Percentiles rank a stretch among this genome's conserved stretches.
These are phyloP conservation scores for Coffea canephora DNA, from an alignment of 257 asterid genomes.

Conservation along the genomic window DNA sequence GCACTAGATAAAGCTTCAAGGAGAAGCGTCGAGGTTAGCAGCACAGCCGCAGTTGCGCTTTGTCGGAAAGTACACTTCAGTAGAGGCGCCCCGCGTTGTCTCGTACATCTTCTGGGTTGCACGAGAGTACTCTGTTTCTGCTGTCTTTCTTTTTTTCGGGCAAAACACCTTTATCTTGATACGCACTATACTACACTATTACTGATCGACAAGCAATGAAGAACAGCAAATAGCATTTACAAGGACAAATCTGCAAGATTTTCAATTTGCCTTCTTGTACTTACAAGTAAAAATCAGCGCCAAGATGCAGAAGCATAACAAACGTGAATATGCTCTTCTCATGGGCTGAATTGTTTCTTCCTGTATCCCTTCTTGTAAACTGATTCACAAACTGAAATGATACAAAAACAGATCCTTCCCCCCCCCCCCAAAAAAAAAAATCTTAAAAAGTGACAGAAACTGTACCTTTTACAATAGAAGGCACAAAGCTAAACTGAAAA, in stretches of 20 bases:
- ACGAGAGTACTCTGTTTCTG: too few species aligned
- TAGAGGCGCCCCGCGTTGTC: too few species aligned
- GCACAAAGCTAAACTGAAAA: not conserved
- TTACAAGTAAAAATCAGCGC: not conserved
- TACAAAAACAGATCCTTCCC: constrained; percentile 5
- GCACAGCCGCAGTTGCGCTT: too few species aligned
- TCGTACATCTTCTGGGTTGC: not conserved
- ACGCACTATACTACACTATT: not conserved
- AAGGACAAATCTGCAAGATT: not conserved
- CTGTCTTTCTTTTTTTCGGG: not conserved
- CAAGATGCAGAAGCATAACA: not conserved
- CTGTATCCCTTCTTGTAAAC: not conserved
- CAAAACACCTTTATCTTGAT: not conserved
- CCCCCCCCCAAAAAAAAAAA: not conserved
- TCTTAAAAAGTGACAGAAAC: not conserved
- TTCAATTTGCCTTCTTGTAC: not conserved
- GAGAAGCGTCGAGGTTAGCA: too few species aligned
- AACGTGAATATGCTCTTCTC: not conserved
- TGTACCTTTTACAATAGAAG: not conserved
- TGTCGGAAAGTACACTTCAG: too few species aligned
- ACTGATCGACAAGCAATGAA: not conserved
- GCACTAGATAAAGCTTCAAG: too few species aligned
- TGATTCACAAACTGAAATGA: constrained; percentile 10
- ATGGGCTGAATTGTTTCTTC: not conserved
- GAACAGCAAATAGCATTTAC: not conserved